These are phyloP conservation scores for Beta macrorhiza DNA, from an alignment of 179 eudicot genomes.

Conservation along the genomic window DNA sequence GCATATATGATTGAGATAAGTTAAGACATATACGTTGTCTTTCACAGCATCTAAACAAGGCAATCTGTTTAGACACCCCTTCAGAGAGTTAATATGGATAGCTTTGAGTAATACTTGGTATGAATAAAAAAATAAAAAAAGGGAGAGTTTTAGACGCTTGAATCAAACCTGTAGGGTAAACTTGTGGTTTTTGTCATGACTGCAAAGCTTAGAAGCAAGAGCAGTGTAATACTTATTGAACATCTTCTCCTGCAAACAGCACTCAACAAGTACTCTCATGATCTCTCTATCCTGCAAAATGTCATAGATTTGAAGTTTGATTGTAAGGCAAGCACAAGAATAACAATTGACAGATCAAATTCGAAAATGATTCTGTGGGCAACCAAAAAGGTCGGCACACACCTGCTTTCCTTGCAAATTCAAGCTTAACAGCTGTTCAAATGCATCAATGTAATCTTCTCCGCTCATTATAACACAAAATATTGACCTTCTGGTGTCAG, in stretches of 20 bases:
- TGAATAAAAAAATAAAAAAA: not conserved
- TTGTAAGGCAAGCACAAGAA: not conserved
- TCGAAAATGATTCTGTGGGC: not conserved
- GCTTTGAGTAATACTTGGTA: not conserved
- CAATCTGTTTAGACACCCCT: not conserved
- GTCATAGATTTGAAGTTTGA: not conserved
- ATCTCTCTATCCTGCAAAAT: constrained; percentile 86
- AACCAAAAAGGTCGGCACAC: constrained; percentile 13
- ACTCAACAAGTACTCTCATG: constrained; percentile 82
- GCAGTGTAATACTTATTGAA: constrained; percentile 86
- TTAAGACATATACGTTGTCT: not conserved
- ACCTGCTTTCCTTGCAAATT: constrained; percentile 96
- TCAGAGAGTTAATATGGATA: not conserved
- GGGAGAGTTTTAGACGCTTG: not conserved
- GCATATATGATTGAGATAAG: constrained; percentile 8
- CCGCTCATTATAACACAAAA: constrained; percentile 95
- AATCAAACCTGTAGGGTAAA: constrained; percentile 74
- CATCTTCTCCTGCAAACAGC: constrained; percentile 91
- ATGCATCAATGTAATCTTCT: constrained; percentile 91
- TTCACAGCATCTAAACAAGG: too few species aligned
- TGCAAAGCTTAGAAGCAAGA: constrained; percentile 80
- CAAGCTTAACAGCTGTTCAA: constrained; percentile 85
- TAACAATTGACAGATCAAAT: not conserved
- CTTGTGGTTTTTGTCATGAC: constrained; percentile 87
- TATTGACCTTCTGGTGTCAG: constrained; percentile 88